These are phyloP conservation scores for Thermothelomyces thermophilus DNA, from an alignment of 2,329 filamentous ascomycete genomes.

Conservation along the genomic window DNA sequence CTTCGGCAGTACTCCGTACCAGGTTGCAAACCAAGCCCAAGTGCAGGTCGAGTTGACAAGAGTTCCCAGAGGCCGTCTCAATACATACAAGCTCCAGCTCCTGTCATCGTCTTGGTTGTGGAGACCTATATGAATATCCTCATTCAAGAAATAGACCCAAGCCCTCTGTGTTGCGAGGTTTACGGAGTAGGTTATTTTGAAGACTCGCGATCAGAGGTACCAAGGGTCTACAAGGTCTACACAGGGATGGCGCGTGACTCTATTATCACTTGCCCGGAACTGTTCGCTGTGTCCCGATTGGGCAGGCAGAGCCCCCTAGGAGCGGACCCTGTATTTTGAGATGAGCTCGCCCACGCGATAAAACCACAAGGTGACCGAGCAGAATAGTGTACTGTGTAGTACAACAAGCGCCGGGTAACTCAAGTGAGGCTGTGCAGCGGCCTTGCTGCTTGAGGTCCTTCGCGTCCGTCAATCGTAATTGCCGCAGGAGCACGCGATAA, in stretches of 20 bases:
- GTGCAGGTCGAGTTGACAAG: too few species aligned
- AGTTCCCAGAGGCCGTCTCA: neutral
- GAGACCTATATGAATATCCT: neutral
- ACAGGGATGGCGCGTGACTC: conserved; percentile 13
- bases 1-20: too few species aligned
- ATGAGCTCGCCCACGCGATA: conserved; percentile 4
- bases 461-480: neutral
- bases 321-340: conserved; percentile 12
- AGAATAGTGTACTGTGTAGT: too few species aligned
- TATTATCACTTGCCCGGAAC: neutral
- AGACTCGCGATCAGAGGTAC: neutral
- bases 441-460: neutral
- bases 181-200: too few species aligned
- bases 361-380: neutral
- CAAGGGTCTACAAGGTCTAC: neutral
- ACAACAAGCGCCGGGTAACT: neutral
- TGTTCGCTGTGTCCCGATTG: conserved; percentile 6
- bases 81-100: neutral
- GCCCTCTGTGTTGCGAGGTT: neutral
- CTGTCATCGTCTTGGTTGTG: neutral
- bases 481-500: neutral
- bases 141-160: neutral
- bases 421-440: conserved; percentile 7
- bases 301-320: neutral
- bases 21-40: too few species aligned